Base-by-base conservation (phyloP, 2,329 filamentous ascomycete genomes). In the Calonectria pteridis region DNA sequence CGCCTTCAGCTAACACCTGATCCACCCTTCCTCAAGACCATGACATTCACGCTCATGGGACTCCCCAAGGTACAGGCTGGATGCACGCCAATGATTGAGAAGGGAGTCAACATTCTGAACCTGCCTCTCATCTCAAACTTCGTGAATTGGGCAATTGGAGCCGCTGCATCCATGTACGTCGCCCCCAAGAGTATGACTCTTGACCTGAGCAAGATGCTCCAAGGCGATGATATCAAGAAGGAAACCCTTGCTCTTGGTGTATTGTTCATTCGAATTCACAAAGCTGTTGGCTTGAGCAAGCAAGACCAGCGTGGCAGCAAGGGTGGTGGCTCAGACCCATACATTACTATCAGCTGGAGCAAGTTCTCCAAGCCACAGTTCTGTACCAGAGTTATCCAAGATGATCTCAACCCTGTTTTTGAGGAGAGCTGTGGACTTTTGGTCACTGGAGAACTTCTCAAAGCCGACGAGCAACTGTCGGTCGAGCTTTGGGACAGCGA, bases 291-390 rank as follows among this genome's bases (percentile, higher is more conserved):
- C 0, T 89, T 99, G 72, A 98, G 95, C 87, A 98, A 98, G 85
- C 96, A 98, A 82, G 97, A 99, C 82, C 85, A 87, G 62, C 92
- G 94, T 72, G 96, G 95, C 50, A 96, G 93, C 80, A 90, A 93
- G 67, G 94, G 95, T 23, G 96, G 97, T 40, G 96, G 96, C 55
- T 97, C 94, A 65, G 97, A 99, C 79, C 95, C 96, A 0, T 98
- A 98, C 84, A 97, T 98, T 82, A 98, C 96, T 37, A 89, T 98
- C 43, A 93, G 94, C 50, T 98, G 97, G 87, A 97, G 95, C 80
- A 98, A 98, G 84, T 98, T 98, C 79, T 94, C 94, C 71, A 99
- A 99, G 86, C 96, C 96, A 2, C 97, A 98, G 91, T 98, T 98
- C 85, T 98, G 96, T 84, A 98, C 97, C 1, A 93, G 97, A 62